Evolutionary conservation across 2,329 filamentous ascomycete genomes (phyloP).

Genomic region (Metarhizium rileyi): DNA sequence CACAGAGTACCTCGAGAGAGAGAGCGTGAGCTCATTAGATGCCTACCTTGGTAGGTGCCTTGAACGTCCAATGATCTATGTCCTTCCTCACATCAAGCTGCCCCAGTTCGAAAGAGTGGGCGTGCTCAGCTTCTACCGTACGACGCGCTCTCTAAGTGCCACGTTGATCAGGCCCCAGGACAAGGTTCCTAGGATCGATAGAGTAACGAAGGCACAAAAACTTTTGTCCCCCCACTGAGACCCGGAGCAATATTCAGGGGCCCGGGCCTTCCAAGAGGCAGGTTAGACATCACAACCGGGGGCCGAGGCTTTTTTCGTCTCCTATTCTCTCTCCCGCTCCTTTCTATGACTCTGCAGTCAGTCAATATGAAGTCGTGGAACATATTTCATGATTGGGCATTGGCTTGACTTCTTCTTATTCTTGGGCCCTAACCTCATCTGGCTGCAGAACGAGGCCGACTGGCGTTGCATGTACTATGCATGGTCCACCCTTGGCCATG

Average conservation of each 20-base stretch:
- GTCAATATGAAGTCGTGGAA: neutral
- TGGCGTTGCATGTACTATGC: slow-evolving; percentile 2
- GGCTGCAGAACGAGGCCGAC: neutral
- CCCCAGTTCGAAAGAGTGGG: slow-evolving; percentile 2
- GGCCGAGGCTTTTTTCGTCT: neutral
- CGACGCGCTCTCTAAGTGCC: slow-evolving; percentile 19
- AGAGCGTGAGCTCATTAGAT: too few species aligned
- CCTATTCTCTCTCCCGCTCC: neutral
- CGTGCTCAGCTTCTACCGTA: neutral
- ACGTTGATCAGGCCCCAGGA: slow-evolving; percentile 21
- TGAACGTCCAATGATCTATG: slow-evolving; percentile 1
- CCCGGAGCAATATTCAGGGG: neutral
- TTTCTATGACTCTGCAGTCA: neutral
- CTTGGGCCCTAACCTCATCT: neutral
- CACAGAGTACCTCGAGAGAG: slow-evolving; percentile 16
- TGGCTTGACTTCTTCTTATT: slow-evolving; percentile 3
- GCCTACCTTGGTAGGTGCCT: too few species aligned
- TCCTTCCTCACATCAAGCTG: neutral
- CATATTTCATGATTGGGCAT: slow-evolving; percentile 11
- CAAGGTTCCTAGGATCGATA: neutral
- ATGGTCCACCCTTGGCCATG: slow-evolving; percentile 5
- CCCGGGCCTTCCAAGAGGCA: neutral
- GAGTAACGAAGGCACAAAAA: neutral
- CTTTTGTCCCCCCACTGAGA: neutral
- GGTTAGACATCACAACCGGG: neutral